Evolutionary conservation across 441 rosid genomes (phyloP), one percentile per base, ranked within the genome.

Genomic region (Jatropha podagrica): DNA sequence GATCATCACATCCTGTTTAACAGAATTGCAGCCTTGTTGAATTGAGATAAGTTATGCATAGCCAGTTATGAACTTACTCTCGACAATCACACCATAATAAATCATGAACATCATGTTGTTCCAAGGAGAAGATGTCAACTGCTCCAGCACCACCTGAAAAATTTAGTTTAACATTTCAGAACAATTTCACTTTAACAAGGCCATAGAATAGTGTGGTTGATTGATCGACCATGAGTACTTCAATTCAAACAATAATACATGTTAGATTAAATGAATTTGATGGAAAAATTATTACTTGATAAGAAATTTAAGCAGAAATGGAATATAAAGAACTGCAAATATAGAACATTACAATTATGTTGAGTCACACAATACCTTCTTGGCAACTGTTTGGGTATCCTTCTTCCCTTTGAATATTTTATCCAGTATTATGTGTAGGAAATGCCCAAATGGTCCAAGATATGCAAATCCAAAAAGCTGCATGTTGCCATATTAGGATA

Each of bases 361-460:
- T 37, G 37, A 59, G 59, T 27, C 40, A 48, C 55, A 78, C 2
- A 13, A 56, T 77, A 92, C 99, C 97, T 95, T 95, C 89, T 95
- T 87, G 69, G 97, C 96, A 61, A 93, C 95, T 42, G 98, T 92
- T 81, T 83, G 82, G 7, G 95, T 74, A 74, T 92, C 97, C 62
- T 89, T 95, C 89, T 85, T 92, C 80, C 97, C 98, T 89, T 92
- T 87, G 87, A 92, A 95, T 70, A 95, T 73, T 37, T 62, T 32
- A 62, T 93, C 97, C 70, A 95, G 88, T 48, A 81, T 46, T 44
- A 85, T 80, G 77, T 92, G 92, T 80, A 92, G 80, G 87, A 77
- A 93, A 83, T 95, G 97, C 32, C 96, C 93, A 26, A 83, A 92
- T 58, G 97, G 98, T 75, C 98, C 99, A 20, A 93, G 88, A 86